These are phyloP conservation scores for Cornus kousa DNA, from an alignment of 148 eudicot genomes.

Conservation along the genomic window DNA sequence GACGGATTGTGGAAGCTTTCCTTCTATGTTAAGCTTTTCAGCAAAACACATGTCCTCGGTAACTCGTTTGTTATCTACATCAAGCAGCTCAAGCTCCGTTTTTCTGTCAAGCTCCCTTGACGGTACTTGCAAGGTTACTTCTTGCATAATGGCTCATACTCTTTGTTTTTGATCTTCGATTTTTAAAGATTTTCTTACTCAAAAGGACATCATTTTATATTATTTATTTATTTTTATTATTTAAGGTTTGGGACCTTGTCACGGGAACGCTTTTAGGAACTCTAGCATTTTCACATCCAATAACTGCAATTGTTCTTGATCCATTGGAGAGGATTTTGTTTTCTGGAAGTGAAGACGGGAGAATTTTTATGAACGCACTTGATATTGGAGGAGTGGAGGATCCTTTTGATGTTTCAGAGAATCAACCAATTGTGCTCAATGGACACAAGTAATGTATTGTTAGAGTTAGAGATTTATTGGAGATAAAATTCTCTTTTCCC, in stretches of 20 bases:
- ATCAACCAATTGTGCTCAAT: constrained; percentile 10
- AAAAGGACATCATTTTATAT: background rate
- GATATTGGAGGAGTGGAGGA: constrained; percentile 10
- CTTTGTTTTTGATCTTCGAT: background rate
- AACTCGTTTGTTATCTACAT: constrained; percentile 18
- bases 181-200: background rate
- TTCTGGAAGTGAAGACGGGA: constrained; percentile 25
- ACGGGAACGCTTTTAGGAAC: constrained; percentile 17
- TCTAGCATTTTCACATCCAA: constrained; percentile 6
- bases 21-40: constrained; percentile 9
- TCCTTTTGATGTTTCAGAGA: background rate
- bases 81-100: constrained; percentile 6
- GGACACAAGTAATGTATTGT: constrained; percentile 18
- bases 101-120: constrained; percentile 23
- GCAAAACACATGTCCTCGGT: constrained; percentile 14
- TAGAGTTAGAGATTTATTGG: background rate
- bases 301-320: constrained; percentile 25
- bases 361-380: constrained; percentile 11
- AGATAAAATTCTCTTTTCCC: background rate
- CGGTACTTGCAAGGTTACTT: constrained; percentile 26
- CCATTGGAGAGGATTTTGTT: constrained; percentile 17
- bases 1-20: constrained; percentile 9
- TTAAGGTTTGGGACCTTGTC: constrained; percentile 19
- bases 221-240: background rate
- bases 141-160: background rate